phyloP scores from a whole-genome alignment of 805 yeast species.

The Wickerhamiella slavikovae region DNA sequence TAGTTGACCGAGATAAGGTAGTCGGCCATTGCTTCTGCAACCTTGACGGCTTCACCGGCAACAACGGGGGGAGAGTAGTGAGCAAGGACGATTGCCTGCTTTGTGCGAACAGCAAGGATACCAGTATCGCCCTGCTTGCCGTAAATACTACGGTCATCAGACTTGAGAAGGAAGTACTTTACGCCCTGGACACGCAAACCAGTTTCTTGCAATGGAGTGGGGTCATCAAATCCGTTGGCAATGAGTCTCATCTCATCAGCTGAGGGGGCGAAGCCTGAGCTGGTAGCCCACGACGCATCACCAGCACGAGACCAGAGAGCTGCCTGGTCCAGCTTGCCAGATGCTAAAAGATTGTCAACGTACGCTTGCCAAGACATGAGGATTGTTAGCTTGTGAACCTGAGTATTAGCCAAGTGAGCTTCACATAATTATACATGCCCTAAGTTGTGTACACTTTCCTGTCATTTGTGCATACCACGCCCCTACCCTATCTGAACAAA shows the following conservation, averaged over 20 bases:
- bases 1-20: slow-evolving; percentile 27
- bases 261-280: slow-evolving; percentile 42
- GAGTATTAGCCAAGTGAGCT: no score
- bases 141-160: slow-evolving; percentile 83
- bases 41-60: slow-evolving; percentile 87
- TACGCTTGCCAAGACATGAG: slow-evolving; percentile 47
- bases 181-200: slow-evolving; percentile 74
- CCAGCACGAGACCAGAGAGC: slow-evolving; percentile 90
- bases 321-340: slow-evolving; percentile 80
- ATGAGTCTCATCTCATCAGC: slow-evolving; percentile 53
- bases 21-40: slow-evolving; percentile 90
- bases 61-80: slow-evolving; percentile 70
- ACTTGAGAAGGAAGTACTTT: slow-evolving; percentile 73
- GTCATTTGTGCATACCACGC: no score
- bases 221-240: slow-evolving; percentile 63
- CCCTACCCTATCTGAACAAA: no score
- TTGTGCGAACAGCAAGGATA: slow-evolving; percentile 75
- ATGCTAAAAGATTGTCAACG: slow-evolving; percentile 77
- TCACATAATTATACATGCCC: no score
- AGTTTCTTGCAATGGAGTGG: slow-evolving; percentile 56
- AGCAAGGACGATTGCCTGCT: slow-evolving; percentile 80
- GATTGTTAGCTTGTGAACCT: background rate
- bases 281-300: slow-evolving; percentile 82
- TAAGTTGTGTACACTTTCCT: no score
- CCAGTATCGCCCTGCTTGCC: slow-evolving; percentile 84